phyloP scores from a whole-genome alignment of 345 rosid species.

The Leavenworthia alabamica region DNA sequence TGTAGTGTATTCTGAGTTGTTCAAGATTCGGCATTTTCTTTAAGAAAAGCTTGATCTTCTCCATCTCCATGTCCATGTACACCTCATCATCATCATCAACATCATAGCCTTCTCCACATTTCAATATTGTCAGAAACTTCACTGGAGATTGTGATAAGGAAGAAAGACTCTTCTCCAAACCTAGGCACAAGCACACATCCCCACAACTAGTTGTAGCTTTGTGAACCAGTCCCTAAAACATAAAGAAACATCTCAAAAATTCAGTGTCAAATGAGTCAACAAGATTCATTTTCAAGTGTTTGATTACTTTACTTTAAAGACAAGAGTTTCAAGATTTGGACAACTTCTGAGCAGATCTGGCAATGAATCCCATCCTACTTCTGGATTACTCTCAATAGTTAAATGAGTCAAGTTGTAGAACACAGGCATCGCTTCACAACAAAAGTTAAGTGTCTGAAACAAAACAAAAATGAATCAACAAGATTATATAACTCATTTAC shows the following conservation, averaged over 20 bases:
- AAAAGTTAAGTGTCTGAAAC: constrained; percentile 13
- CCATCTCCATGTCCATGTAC: neutral
- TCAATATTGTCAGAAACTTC: constrained; percentile 18
- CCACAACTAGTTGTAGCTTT: constrained; percentile 7
- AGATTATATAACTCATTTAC: neutral
- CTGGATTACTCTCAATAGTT: constrained; percentile 6
- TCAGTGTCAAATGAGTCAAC: neutral
- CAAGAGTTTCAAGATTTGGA: constrained; percentile 25
- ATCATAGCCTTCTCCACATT: constrained; percentile 3
- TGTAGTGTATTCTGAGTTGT: constrained; percentile 4
- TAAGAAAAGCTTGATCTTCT: constrained; percentile 9
- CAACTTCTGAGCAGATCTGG: constrained; percentile 10
- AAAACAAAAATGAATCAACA: neutral
- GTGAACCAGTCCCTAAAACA: constrained; percentile 15
- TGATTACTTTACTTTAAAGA: constrained; percentile 3
- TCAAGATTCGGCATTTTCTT: constrained; percentile 14
- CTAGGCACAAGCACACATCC: constrained; percentile 15
- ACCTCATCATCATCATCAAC: neutral
- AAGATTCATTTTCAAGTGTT: neutral
- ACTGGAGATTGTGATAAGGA: constrained; percentile 13
- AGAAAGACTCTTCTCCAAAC: neutral
- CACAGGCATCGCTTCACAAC: constrained; percentile 14
- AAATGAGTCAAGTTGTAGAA: constrained; percentile 17
- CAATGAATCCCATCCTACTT: constrained; percentile 24
- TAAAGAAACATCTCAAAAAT: neutral